Conservation (phyloP, 176 grass and related monocot genomes). For the Aegilops sharonensis region DNA sequence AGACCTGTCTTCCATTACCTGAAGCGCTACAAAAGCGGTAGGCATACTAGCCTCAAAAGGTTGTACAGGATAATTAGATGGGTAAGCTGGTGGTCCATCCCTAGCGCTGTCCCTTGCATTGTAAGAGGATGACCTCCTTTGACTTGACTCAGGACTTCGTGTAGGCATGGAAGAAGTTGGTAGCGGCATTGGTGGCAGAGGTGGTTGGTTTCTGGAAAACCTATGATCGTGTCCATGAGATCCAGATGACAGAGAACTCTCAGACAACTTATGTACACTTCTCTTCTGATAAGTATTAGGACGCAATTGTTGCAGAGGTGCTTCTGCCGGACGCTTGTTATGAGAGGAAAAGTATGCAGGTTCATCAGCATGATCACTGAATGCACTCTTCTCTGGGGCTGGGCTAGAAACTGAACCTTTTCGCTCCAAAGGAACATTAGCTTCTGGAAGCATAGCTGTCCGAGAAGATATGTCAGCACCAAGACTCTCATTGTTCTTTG, state of each 20-base stretch:
- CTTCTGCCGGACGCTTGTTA: conserved; percentile 30
- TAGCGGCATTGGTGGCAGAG: conserved; percentile 83
- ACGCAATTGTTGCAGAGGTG: conserved; percentile 36
- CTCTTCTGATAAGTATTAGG: conserved; percentile 41
- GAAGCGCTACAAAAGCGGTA: conserved; percentile 47
- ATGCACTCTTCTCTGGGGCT: conserved; percentile 36
- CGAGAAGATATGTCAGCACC: conserved; percentile 34
- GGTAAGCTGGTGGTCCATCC: conserved; percentile 62
- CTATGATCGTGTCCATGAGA: conserved; percentile 49
- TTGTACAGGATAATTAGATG: conserved; percentile 68
- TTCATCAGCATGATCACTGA: conserved; percentile 43
- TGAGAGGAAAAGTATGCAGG: conserved; percentile 42
- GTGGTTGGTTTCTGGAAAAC: conserved; percentile 62
- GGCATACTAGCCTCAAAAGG: conserved; percentile 57
- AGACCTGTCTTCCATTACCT: conserved; percentile 45
- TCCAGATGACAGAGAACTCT: conserved; percentile 41
- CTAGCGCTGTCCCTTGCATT: conserved; percentile 49
- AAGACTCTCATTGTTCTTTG: conserved; percentile 33
- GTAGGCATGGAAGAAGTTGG: conserved; percentile 43
- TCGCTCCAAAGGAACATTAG: conserved; percentile 40
- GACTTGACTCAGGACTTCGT: conserved; percentile 58
- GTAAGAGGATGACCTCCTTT: conserved; percentile 49
- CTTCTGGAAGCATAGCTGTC: conserved; percentile 33
- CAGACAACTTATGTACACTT: conserved; percentile 40
- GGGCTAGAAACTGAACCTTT: conserved; percentile 31